These are phyloP conservation scores for Batkoa obscura DNA, from an alignment of 371 early-diverging fungal genomes.

Conservation along the genomic window DNA sequence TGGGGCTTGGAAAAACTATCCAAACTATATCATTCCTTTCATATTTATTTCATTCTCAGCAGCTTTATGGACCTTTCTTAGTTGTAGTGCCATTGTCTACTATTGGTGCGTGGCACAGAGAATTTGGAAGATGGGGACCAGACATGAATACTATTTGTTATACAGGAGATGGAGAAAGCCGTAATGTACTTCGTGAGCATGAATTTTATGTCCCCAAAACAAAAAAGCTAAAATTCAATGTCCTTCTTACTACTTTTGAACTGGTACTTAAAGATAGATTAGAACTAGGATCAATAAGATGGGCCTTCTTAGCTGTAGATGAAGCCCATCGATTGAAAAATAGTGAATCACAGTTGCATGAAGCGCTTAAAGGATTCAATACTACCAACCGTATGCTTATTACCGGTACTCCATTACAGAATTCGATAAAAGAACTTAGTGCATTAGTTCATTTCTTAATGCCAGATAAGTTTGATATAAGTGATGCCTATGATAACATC, in stretches of 20 bases:
- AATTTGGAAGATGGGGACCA: constrained; percentile 88
- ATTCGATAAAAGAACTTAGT: constrained; percentile 66
- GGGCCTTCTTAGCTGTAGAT: constrained; percentile 76
- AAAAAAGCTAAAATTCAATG: constrained; percentile 63
- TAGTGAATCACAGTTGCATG: constrained; percentile 69
- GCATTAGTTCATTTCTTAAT: constrained; percentile 63
- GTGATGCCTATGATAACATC: constrained; percentile 27
- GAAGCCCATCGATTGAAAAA: constrained; percentile 88
- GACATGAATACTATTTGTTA: constrained; percentile 80
- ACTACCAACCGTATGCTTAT: constrained; percentile 62
- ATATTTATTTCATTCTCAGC: constrained; percentile 64
- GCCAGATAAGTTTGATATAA: constrained; percentile 62
- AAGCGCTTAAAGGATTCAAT: constrained; percentile 51
- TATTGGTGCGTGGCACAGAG: constrained; percentile 82
- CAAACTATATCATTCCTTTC: constrained; percentile 96
- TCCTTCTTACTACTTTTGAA: constrained; percentile 87
- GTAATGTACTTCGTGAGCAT: constrained; percentile 69
- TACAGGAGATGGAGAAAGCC: constrained; percentile 62
- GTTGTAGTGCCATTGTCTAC: constrained; percentile 93
- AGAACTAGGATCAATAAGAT: constrained; percentile 47
- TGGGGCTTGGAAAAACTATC: constrained; percentile 98
- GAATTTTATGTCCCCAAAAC: constrained; percentile 53
- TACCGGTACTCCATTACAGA: constrained; percentile 82
- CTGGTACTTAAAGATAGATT: constrained; percentile 79
- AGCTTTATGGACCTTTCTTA: constrained; percentile 84